Conservation (phyloP, 2,329 filamentous ascomycete species). For the Verticillium zaregamsianum region DNA sequence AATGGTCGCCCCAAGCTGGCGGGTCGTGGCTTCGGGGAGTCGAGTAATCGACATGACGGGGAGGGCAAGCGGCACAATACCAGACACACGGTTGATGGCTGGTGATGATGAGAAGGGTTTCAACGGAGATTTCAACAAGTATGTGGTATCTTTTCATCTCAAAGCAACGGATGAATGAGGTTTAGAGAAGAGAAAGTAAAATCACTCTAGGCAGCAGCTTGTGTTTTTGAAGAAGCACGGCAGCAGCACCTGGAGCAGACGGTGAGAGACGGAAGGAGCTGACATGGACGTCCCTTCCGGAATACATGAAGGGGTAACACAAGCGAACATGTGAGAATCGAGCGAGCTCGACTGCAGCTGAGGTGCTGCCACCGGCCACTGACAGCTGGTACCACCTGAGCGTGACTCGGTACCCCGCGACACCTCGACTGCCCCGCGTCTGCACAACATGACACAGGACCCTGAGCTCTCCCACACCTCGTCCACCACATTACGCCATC, state of each 20-base stretch:
- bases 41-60: conserved; percentile 42
- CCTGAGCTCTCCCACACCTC: background rate
- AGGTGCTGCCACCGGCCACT: background rate
- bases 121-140: background rate
- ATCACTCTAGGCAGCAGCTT: background rate
- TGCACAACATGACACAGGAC: background rate
- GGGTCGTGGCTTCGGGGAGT: conserved; percentile 44
- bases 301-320: too few relatives aligned
- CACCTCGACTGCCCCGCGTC: background rate
- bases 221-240: background rate
- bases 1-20: conserved; percentile 57
- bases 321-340: background rate
- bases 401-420: background rate
- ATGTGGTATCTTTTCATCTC: background rate
- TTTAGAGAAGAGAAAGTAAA: background rate
- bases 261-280: background rate
- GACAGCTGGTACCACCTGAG: background rate
- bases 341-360: background rate
- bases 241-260: background rate
- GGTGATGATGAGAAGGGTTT: background rate
- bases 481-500: background rate
- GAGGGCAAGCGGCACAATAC: background rate
- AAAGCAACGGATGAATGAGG: background rate
- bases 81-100: background rate
- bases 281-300: background rate